phyloP scores from a whole-genome alignment of 306 rosid genomes.

The Parietaria judaica region DNA sequence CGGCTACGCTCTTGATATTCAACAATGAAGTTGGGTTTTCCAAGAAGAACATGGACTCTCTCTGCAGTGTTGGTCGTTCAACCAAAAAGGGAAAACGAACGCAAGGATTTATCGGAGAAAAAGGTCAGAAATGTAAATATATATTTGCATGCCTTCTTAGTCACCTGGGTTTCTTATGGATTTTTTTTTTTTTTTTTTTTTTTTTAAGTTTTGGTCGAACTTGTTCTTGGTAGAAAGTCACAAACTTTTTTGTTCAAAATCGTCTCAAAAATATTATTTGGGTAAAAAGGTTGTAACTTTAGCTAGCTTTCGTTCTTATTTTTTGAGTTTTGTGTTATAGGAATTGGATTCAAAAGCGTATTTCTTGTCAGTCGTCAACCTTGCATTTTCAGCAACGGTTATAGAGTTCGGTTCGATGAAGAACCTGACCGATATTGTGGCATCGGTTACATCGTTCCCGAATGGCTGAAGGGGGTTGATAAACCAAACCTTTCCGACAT shows the following conservation, averaged over 20 bases:
- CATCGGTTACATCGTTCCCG: slow-evolving; percentile 77
- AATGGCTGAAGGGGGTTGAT: slow-evolving; percentile 56
- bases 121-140: slow-evolving; percentile 32
- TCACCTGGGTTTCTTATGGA: no score
- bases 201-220: slow-evolving; percentile 2
- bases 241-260: no score
- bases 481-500: slow-evolving; percentile 40
- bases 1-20: slow-evolving; percentile 51
- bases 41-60: slow-evolving; percentile 45
- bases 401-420: slow-evolving; percentile 61
- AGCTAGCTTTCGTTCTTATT: slow-evolving; percentile 12
- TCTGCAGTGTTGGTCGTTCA: slow-evolving; percentile 74
- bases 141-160: neutral
- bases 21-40: slow-evolving; percentile 78
- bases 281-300: no score
- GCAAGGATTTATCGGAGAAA: slow-evolving; percentile 74
- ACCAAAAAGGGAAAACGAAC: slow-evolving; percentile 61
- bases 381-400: slow-evolving; percentile 69
- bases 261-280: no score
- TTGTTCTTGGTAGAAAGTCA: slow-evolving; percentile 5
- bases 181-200: no score
- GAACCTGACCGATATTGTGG: slow-evolving; percentile 56
- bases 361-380: slow-evolving; percentile 60
- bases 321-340: slow-evolving; percentile 29
- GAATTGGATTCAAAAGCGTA: slow-evolving; percentile 91